Base-by-base conservation (phyloP, 441 rosid species). In the Bocquillonia castaneifolia region DNA sequence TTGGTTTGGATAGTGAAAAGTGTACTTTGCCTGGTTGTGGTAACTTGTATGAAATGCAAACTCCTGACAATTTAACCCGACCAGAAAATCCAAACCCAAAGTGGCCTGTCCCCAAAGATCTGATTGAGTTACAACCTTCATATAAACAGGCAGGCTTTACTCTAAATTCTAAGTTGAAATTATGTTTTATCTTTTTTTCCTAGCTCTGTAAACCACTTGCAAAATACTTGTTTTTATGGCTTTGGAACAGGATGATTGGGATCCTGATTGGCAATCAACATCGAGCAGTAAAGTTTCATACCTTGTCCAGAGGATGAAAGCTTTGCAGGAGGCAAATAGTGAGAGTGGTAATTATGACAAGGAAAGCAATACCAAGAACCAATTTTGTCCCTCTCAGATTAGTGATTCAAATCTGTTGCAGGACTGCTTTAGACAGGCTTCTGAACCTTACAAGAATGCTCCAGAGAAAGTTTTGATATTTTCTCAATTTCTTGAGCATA, bases 211-310 rank as follows among this genome's bases (percentile, higher is more conserved):
- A 65, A 34, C 10, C 31, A 61, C 64, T 10, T 70, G 17, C n/a
- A 7, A 0, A 40, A 32, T 39, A 31, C 5, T 5, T 53, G 26
- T 54, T 25, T 26, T 72, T 71, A 13, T 78, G 79, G 28, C 75
- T 62, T 57, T 77, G 39, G 59, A 71, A 63, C 82, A 93, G 99
- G 99, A 93, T 82, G 83, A 86, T 72, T 93, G 99, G 99, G 71
- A 91, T 83, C 91, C 99, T 29, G 99, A 91, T 80, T 94, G 99
- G 99, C 90, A 86, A 71, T 91, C 96, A 63, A 94, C 99, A 37
- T 82, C 96, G 32, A 92, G 99, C 82, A 89, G 96, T 82, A 93
- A 93, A 81, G 92, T 91, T 62, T 66, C 90, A 70, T 91, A 93
- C 71, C 90, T 93, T 25, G 84, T 93, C 45, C 75, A 84, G 72